Evolutionary conservation across 306 rosid species (phyloP).

Genomic region (Ormosia emarginata): DNA sequence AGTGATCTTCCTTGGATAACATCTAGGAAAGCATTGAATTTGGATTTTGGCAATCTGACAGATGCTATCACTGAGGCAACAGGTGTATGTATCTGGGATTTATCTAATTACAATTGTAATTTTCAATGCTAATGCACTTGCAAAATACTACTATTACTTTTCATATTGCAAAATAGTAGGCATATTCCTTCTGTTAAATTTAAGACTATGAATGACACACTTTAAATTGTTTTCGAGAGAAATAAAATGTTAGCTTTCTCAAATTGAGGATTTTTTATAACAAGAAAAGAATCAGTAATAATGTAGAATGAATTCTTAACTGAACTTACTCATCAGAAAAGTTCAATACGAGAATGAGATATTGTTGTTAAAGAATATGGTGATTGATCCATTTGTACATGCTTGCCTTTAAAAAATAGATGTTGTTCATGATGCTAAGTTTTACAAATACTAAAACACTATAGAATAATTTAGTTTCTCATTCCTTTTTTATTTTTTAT

Average conservation of each 20-base stretch:
- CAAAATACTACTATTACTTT: neutral
- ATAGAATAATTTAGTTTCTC: too few relatives aligned
- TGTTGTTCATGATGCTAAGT: neutral
- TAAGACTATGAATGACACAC: neutral
- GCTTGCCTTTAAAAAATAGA: neutral
- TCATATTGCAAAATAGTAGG: neutral
- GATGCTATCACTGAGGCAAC: constrained; percentile 54
- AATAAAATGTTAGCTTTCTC: neutral
- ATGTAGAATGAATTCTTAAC: neutral
- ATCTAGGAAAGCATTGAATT: constrained; percentile 49
- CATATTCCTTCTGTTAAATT: neutral
- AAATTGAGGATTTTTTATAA: neutral
- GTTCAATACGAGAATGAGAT: neutral
- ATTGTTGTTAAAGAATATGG: neutral
- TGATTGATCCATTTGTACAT: neutral
- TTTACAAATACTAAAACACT: too few relatives aligned
- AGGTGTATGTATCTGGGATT: constrained; percentile 69
- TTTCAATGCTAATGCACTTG: neutral
- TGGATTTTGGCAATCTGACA: constrained; percentile 58
- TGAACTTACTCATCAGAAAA: neutral
- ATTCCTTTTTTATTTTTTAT: too few relatives aligned
- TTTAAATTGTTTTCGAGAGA: neutral
- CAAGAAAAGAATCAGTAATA: neutral
- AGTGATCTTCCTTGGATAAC: constrained; percentile 85
- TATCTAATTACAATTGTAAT: constrained; percentile 9